A percentile compares a stretch with the other conserved stretches of the same genome.
Evolutionary conservation across 352 stramenopile species (phyloP).

Genomic region (Thraustochytrium striatum): DNA sequence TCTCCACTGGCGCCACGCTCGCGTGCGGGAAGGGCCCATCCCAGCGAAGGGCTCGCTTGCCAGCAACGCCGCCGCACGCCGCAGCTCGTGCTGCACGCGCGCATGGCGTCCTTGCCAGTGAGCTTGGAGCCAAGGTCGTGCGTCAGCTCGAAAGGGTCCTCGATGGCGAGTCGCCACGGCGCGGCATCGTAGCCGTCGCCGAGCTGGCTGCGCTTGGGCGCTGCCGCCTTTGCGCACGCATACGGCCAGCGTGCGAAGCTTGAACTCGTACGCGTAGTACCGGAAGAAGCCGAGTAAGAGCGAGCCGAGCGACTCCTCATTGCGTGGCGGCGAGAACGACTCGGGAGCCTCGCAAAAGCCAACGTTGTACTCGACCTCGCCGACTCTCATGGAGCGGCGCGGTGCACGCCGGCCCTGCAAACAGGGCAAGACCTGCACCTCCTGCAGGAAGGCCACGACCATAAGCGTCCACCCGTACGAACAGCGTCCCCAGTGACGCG

Average conservation of each 20-base stretch:
- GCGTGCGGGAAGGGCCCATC: no score
- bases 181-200: constrained; percentile 64
- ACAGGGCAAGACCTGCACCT: constrained; percentile 78
- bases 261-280: constrained; percentile 90
- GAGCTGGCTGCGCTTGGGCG: constrained; percentile 62
- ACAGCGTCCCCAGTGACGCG: constrained; percentile 85
- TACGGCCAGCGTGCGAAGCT: constrained; percentile 84
- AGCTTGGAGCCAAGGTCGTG: constrained; percentile 77
- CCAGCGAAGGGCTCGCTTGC: no score
- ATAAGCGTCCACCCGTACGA: constrained; percentile 94
- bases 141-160: constrained; percentile 74
- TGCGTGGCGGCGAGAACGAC: background rate
- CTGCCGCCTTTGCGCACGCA: constrained; percentile 72
- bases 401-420: constrained; percentile 39
- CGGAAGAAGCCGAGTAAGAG: constrained; percentile 91
- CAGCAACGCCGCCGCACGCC: constrained; percentile 27
- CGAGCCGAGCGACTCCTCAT: constrained; percentile 58
- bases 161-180: constrained; percentile 72
- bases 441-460: constrained; percentile 91
- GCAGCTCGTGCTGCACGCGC: constrained; percentile 36
- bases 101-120: constrained; percentile 61
- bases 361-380: constrained; percentile 48
- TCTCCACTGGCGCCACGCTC: background rate
- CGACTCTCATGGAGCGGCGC: constrained; percentile 15
- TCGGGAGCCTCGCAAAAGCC: background rate